Conservation (phyloP, 2,329 filamentous ascomycete genomes). For the Fusarium armeniacum region DNA sequence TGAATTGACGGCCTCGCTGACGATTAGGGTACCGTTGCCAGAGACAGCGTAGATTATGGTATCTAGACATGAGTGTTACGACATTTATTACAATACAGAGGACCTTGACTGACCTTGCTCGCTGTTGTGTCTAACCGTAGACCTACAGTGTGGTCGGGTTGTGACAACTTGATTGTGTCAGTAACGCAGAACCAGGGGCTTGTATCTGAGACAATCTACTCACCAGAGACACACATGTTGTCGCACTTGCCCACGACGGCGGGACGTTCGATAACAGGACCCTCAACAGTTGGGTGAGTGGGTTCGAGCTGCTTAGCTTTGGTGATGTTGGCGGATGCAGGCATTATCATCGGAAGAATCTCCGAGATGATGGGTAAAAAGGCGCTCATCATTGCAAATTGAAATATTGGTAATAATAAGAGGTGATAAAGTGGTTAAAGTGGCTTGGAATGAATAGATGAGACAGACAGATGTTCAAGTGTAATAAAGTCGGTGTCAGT, state of each 20-base stretch:
- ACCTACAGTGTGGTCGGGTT: slow-evolving; percentile 72
- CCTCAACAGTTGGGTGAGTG: slow-evolving; percentile 52
- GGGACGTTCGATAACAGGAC: slow-evolving; percentile 56
- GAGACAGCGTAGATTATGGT: slow-evolving; percentile 76
- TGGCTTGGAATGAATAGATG: background rate
- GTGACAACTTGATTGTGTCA: slow-evolving; percentile 65
- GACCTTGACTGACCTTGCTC: slow-evolving; percentile 67
- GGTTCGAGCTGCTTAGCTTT: slow-evolving; percentile 63
- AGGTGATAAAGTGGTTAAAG: too few relatives aligned
- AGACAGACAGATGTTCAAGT: background rate
- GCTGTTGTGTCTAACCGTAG: slow-evolving; percentile 77
- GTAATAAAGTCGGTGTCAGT: background rate
- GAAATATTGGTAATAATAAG: background rate
- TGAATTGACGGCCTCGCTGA: slow-evolving; percentile 66
- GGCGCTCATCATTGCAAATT: slow-evolving; percentile 60
- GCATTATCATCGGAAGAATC: slow-evolving; percentile 71
- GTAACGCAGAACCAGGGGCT: background rate
- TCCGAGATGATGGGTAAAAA: slow-evolving; percentile 70
- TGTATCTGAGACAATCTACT: slow-evolving; percentile 47
- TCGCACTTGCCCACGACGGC: slow-evolving; percentile 76
- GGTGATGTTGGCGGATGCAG: slow-evolving; percentile 69
- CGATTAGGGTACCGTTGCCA: slow-evolving; percentile 73
- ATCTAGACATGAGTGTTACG: slow-evolving; percentile 59
- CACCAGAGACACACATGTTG: slow-evolving; percentile 76
- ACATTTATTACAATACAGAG: background rate